A percentile compares a stretch with the other conserved stretches of the same genome.
These are phyloP conservation scores for Chlorella sp. DNA, from an alignment of 139 green algal genomes.

Conservation along the genomic window DNA sequence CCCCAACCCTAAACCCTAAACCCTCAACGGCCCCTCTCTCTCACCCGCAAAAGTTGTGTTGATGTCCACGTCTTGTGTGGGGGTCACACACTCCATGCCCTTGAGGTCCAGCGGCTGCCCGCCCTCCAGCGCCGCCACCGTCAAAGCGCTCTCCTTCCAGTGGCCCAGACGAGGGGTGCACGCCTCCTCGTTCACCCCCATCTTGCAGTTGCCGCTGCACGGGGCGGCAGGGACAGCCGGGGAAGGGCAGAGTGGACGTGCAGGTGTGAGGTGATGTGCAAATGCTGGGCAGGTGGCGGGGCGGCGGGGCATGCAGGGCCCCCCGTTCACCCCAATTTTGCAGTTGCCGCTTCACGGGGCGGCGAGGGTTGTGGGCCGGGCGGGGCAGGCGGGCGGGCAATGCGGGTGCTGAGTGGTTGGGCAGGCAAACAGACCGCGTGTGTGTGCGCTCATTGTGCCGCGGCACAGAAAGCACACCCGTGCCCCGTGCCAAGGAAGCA, in stretches of 20 bases:
- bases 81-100: constrained; percentile 30
- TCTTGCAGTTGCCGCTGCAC: constrained; percentile 38
- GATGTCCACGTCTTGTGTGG: neutral
- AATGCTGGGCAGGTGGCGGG: too few species aligned
- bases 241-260: neutral
- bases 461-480: neutral
- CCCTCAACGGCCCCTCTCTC: neutral
- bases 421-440: neutral
- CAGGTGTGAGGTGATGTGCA: neutral
- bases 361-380: neutral
- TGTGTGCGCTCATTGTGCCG: neutral
- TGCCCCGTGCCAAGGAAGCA: too few species aligned
- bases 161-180: constrained; percentile 38
- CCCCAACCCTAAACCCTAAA: too few species aligned
- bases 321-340: constrained; percentile 20
- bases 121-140: constrained; percentile 8
- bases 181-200: constrained; percentile 14
- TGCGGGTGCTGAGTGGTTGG: too few species aligned
- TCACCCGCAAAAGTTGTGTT: constrained; percentile 25
- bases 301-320: constrained; percentile 24
- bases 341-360: constrained; percentile 32
- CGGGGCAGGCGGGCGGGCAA: neutral
- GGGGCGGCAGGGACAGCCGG: neutral
- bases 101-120: neutral
- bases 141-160: constrained; percentile 32